Base-by-base conservation (phyloP, 306 rosid species). In the Pyrus communis region DNA sequence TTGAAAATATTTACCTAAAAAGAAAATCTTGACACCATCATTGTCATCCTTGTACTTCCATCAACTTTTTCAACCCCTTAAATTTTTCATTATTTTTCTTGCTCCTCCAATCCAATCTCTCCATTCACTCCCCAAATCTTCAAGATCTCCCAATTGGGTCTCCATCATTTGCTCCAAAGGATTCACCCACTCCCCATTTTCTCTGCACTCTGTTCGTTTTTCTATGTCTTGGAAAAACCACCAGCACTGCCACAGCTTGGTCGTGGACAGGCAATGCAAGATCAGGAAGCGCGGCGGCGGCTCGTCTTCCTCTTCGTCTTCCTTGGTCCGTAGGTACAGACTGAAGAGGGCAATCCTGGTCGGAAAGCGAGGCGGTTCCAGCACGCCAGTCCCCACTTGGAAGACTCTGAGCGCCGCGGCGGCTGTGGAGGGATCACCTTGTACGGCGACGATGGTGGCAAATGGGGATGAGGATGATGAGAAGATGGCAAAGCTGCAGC, bases 371-470 rank as follows among this genome's bases (percentile, higher is more conserved):
- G 93, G 88, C 62, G 92, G 96, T n/a, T 81, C 88, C 0, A 88
- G 52, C 75, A 92, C 91, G 25, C 93, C 95, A 2, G 88, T 87
- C 25, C 97, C 98, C 14, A 72, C 84, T 80, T 93, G 96, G 98
- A 88, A 87, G 57, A 87, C 89, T 13, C 19, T 62, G 31, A 76
- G 80, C 42, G 31, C 70, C 0, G 54, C 54, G n/a, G 64, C 21
- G 21, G 55, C 9, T 0, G 55, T 6, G 8, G 18, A 80, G 8
- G 18, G 82, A 55, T 62, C 78, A 54, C 70, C 78, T 51, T 70
- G 35, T 28, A 43, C 31, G 3, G 5, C 43, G n/a, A 4, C 21
- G 69, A 45, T 67, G 31, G 30, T 74, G 70, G 30, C 60, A 0
- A 51, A 76, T 67, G 27, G n/a, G 30, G 33, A 3, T 51, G 68